These are phyloP conservation scores for Dimocarpus longan DNA, from an alignment of 345 rosid species.

Conservation along the genomic window DNA sequence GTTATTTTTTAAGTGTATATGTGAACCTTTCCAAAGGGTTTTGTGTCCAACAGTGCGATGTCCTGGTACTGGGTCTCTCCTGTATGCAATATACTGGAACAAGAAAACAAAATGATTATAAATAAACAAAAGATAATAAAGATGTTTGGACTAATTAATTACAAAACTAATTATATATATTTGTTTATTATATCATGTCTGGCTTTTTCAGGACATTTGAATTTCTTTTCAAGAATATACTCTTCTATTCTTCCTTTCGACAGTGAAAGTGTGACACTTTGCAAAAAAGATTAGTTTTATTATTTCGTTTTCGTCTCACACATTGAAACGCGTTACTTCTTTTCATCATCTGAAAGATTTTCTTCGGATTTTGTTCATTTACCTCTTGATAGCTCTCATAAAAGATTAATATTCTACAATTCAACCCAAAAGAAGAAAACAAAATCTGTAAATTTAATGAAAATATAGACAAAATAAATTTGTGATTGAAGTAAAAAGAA, in stretches of 20 bases:
- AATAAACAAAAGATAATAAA: background rate
- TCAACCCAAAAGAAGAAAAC: background rate
- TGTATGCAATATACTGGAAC: conserved; percentile 56
- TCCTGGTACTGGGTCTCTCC: conserved; percentile 58
- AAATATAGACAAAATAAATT: background rate
- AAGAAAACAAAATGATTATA: conserved; percentile 4
- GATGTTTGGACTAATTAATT: conserved; percentile 6
- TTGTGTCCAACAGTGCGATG: conserved; percentile 64
- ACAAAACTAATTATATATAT: background rate
- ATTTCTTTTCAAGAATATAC: conserved; percentile 5
- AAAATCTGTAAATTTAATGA: background rate
- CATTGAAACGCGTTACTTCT: background rate
- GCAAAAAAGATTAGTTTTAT: no score
- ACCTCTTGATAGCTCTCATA: background rate
- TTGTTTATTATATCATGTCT: conserved; percentile 14
- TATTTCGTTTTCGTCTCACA: background rate
- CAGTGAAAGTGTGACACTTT: no score
- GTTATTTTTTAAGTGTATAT: background rate
- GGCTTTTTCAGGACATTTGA: conserved; percentile 20
- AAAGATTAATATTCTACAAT: background rate
- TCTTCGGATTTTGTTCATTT: conserved; percentile 9
- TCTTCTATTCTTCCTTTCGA: background rate
- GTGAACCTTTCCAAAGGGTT: conserved; percentile 58
- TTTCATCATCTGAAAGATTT: conserved; percentile 13
- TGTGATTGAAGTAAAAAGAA: background rate